Base-by-base conservation (phyloP, 108 stramenopile species). In the Fragilaria crotonensis region DNA sequence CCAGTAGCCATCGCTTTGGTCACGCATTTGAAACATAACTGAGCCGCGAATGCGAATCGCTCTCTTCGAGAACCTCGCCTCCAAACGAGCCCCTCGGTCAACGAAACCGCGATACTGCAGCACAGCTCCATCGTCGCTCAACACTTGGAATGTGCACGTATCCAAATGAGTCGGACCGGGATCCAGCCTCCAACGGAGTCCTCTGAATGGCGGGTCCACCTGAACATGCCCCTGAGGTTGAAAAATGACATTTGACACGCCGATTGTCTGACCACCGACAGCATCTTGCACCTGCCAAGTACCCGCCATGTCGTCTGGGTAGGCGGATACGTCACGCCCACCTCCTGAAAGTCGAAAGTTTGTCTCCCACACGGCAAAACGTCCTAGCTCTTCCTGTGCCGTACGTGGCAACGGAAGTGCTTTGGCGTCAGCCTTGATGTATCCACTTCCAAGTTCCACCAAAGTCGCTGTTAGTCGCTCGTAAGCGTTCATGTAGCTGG, bases 81-180 rank as follows among this genome's bases (percentile, higher is more conserved):
- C 90, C 59, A 93, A 60, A 47, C 92, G 68, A 26, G 84, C 83
- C 17, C 92, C 92, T 67, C 92, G 69, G 61, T 93, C 92, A 3
- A 89, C 69, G 64, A 87, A 93, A 7, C 91, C 91, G 30, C 79
- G 80, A 58, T 90, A 93, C 56, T 90, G 87, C 32, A 93, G 65
- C 36, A 86, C 76, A 5, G 85, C 77, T 23, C 81, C 86, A 50
- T 85, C 86, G 41, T 81, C 78, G 23, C 73, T 72, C 30, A 84
- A 52, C 17, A 87, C 84, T 66, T 90, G 88, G 59, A 93, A 93
- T 32, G 88, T 90, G 60, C 86, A 86, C 19, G 92, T 93, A 55
- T 93, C 92, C 11, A 93, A 59, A 70, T 93, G 92, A n/a, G 92
- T 90, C 17, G 92, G 92, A 4, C 92, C 92, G 7, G 92, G 78